Base-by-base conservation (phyloP, 164 flowering plant species). In the Hamamelis virginiana region DNA sequence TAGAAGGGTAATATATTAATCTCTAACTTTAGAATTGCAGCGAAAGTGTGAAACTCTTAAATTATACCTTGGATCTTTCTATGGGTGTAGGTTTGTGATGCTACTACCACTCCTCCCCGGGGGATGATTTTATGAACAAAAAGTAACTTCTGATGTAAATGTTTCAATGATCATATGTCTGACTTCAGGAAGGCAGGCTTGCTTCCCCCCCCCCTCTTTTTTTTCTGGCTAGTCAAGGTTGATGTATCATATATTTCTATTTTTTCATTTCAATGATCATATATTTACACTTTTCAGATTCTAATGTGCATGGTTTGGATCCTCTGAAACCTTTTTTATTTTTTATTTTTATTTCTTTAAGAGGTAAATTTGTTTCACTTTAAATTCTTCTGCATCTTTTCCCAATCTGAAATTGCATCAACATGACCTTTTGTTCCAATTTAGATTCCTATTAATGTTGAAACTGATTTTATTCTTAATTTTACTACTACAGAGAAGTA, bases 241-340 rank as follows among this genome's bases (percentile, higher is more conserved):
- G 44, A 59, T 15, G 38, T 26, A 19, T 26, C 22, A 12, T 53
- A 5, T 11, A 18, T 44, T n/a, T n/a, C n/a, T n/a, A n/a, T n/a
- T 72, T n/a, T 38, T 41, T 59, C 45, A 0, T 76, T 16, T 53
- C 66, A 56, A 72, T 53, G 59, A 60, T 64, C 51, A 79, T 72
- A 72, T 81, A 69, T n/a, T 72, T 89, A 79, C 92, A 92, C 86
- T 72, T 90, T 72, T 80, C 91, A 59, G 91, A 84, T 64, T 81
- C 75, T 68, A 80, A 77, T 75, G 78, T 69, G 5, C 81, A 50
- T 56, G 84, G 77, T 69, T 68, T 77, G 63, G 80, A 84, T 74
- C 70, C 91, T 72, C 70, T 79, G 61, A 85, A 80, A 70, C n/a
- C n/a, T n/a, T n/a, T n/a, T n/a, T n/a, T n/a, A n/a, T n/a, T n/a